phyloP scores from a whole-genome alignment of 768 basidiomycete genomes.

The Rhodotorula paludigena region DNA sequence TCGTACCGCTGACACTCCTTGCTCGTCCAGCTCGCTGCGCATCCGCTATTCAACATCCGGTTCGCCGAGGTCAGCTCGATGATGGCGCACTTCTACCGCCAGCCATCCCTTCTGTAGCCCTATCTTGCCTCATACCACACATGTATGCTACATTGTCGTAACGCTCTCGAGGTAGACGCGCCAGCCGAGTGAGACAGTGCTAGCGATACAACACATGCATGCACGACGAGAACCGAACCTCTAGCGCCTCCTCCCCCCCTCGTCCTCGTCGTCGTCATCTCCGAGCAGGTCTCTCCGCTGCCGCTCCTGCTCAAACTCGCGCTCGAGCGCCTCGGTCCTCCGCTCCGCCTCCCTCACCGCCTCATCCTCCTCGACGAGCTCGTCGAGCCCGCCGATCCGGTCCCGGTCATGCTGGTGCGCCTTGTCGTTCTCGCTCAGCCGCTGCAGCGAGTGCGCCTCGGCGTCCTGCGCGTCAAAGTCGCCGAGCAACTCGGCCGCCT shows the following conservation, averaged over 20 bases:
- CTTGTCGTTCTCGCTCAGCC: conserved; percentile 9
- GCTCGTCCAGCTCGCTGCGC: conserved; percentile 18
- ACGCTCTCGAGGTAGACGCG: not conserved
- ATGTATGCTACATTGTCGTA: not conserved
- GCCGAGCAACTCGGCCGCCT: conserved; percentile 8
- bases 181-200: not conserved
- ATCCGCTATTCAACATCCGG: conserved; percentile 38
- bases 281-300: not conserved
- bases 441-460: not conserved
- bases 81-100: conserved; percentile 32
- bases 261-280: not conserved
- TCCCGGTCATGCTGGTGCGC: conserved; percentile 23
- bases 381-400: conserved; percentile 8
- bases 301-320: not conserved
- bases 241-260: not conserved
- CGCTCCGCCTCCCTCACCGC: not conserved
- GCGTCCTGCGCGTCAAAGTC: conserved; percentile 1
- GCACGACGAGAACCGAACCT: not conserved
- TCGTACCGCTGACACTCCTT: not conserved
- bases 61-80: not conserved
- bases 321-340: conserved; percentile 7
- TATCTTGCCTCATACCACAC: not conserved
- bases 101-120: not conserved
- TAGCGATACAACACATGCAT: not conserved
- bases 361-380: not conserved